Percentiles rank a stretch among this genome's conserved stretches.
Conservation (phyloP, 352 stramenopile genomes). For the Phytophthora lateralis region DNA sequence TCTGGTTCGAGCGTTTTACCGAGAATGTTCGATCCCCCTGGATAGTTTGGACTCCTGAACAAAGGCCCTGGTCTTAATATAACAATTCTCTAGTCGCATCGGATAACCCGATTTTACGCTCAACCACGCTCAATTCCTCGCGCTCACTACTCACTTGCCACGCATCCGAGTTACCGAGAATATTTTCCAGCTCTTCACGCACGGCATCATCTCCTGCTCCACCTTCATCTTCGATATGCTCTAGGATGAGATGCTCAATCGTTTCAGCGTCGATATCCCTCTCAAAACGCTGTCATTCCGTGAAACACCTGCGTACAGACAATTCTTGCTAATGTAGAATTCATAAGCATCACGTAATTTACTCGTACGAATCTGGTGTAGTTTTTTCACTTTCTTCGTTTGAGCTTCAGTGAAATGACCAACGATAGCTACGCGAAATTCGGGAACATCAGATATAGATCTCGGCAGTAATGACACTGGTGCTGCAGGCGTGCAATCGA, state of each 20-base stretch:
- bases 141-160: not conserved
- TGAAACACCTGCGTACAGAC: not conserved
- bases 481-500: slow-evolving; percentile 1
- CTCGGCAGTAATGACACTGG: not conserved
- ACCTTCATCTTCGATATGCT: not conserved
- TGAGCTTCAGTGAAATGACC: slow-evolving; percentile 7
- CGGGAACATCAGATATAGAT: not conserved
- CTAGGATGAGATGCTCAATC: not conserved
- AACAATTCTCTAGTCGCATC: no score
- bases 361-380: slow-evolving; percentile 6
- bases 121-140: slow-evolving; percentile 2
- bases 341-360: no score
- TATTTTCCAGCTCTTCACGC: slow-evolving; percentile 10
- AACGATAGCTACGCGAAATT: not conserved
- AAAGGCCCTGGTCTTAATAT: no score
- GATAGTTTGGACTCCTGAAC: no score
- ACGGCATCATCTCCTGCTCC: not conserved
- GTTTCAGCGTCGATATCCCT: not conserved
- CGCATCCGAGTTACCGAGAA: not conserved
- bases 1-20: not conserved
- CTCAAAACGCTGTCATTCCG: not conserved
- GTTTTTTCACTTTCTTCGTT: not conserved
- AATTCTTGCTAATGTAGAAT: no score
- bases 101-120: not conserved
- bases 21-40: not conserved